Base-by-base conservation (phyloP, 495 filamentous ascomycete species). In the Aspergillus steynii region DNA sequence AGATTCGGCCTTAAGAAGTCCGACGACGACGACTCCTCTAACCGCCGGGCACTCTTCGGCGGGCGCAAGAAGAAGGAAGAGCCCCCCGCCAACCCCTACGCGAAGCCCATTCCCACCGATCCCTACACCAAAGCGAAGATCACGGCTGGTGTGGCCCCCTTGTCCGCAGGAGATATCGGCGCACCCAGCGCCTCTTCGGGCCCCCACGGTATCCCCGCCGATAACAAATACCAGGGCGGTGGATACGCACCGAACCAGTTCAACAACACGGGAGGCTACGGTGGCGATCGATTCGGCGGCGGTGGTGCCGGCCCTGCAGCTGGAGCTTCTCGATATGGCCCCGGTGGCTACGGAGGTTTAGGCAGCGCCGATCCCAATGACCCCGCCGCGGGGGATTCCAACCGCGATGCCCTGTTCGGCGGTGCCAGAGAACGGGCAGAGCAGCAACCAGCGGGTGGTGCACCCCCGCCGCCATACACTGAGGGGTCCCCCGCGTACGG, bases 261-360 rank as follows among this genome's bases (percentile, higher is more conserved):
- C 71, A 87, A 85, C 42, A 82, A 83, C 48, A 74, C 85, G 29
- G 80, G 82, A 3, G 87, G 87, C 50, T 91, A 90, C 66, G 90
- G 88, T 12, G 73, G 72, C 26, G 85, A 85, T 68, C 79, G 85
- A 68, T 92, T 87, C 61, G 83, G 84, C 50, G 76, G 68, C 55
- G 71, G 74, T 55, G 67, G 63, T 68, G 65, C 71, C 56, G 67
- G 65, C 47, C 61, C 64, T 20, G 60, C 65, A 31, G 54, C 74
- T 49, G 74, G 80, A 31, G 53, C 74, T 50, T 75, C 81, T 31
- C 75, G 75, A 58, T 79, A 84, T 59, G 83, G 88, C 42, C 74
- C 82, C 55, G 88, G 89, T 61, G 90, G 90, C 52, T 94, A 94
- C 66, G 90, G 90, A 50, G 88, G 88, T 29, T 65, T 92, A 50